These are phyloP conservation scores for Schoenoplectus tabernaemontani DNA, from an alignment of 202 grass and related monocot genomes.

Conservation along the genomic window DNA sequence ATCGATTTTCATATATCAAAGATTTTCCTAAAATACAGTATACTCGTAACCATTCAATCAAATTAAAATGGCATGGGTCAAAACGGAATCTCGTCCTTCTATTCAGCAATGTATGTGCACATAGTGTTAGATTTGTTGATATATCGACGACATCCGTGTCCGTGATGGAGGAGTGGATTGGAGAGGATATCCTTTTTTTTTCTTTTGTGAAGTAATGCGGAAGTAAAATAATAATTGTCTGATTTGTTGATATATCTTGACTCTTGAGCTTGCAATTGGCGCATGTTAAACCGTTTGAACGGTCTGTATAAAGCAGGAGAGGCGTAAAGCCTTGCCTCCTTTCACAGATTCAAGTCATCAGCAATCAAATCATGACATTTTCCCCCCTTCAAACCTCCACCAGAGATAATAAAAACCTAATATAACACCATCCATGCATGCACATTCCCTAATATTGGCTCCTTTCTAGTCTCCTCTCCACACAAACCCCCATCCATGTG, in stretches of 20 bases:
- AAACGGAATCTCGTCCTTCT: no score
- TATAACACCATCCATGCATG: background rate
- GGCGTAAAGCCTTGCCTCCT: background rate
- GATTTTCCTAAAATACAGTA: no score
- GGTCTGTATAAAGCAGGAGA: background rate
- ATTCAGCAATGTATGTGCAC: no score
- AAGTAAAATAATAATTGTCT: background rate
- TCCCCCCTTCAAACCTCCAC: background rate
- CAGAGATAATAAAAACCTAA: constrained; percentile 9
- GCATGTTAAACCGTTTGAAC: background rate
- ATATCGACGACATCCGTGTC: no score
- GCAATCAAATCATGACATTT: background rate
- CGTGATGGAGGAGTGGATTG: background rate
- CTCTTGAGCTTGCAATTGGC: background rate
- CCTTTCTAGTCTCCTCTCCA: constrained; percentile 17
- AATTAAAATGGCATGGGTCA: no score
- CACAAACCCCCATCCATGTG: constrained; percentile 6
- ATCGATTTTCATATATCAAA: no score
- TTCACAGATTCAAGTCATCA: background rate
- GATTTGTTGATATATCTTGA: no score
- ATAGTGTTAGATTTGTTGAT: no score
- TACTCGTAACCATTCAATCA: no score
- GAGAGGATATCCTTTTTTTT: background rate
- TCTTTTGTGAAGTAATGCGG: background rate
- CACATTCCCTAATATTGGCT: constrained; percentile 7